Evolutionary conservation across 371 early-diverging fungal genomes (phyloP).

Genomic region (Apophysomyces variabilis): DNA sequence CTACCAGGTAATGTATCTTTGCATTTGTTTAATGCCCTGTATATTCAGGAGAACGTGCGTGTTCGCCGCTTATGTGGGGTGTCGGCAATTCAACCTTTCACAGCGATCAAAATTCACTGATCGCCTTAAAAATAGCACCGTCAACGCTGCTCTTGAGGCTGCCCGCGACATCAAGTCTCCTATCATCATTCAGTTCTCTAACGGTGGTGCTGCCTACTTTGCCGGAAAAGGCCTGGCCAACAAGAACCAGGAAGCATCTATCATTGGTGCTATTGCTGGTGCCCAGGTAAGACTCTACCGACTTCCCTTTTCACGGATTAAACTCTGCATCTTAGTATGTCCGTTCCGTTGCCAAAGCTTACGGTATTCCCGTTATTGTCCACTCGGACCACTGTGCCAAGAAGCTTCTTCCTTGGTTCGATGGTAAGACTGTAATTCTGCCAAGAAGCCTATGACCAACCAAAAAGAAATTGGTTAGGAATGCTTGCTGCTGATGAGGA

Average conservation of each 20-base stretch:
- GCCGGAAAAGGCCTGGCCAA: slow-evolving; percentile 92
- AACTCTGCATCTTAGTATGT: slow-evolving; percentile 54
- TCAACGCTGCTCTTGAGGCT: slow-evolving; percentile 92
- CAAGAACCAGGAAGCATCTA: slow-evolving; percentile 86
- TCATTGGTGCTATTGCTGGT: slow-evolving; percentile 89
- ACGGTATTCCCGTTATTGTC: slow-evolving; percentile 87
- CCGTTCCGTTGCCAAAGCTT: slow-evolving; percentile 85
- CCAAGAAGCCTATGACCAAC: not conserved
- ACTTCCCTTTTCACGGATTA: not conserved
- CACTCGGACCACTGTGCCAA: slow-evolving; percentile 96
- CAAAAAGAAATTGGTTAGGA: slow-evolving; percentile 12
- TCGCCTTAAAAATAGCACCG: slow-evolving; percentile 55
- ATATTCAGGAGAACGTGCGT: no score
- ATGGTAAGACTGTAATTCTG: slow-evolving; percentile 55
- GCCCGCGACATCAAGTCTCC: slow-evolving; percentile 90
- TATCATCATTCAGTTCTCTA: slow-evolving; percentile 91
- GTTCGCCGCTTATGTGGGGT: not conserved
- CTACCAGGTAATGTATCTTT: slow-evolving; percentile 60
- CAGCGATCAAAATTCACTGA: not conserved
- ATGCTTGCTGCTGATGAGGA: slow-evolving; percentile 92
- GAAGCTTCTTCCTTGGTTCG: slow-evolving; percentile 95
- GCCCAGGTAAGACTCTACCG: slow-evolving; percentile 58
- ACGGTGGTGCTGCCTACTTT: slow-evolving; percentile 89
- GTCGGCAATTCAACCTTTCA: not conserved
- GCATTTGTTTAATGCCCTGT: no score